Percentiles rank a stretch among this genome's conserved stretches.
phyloP scores from a whole-genome alignment of 257 asterid species.

The Gentiana dahurica region DNA sequence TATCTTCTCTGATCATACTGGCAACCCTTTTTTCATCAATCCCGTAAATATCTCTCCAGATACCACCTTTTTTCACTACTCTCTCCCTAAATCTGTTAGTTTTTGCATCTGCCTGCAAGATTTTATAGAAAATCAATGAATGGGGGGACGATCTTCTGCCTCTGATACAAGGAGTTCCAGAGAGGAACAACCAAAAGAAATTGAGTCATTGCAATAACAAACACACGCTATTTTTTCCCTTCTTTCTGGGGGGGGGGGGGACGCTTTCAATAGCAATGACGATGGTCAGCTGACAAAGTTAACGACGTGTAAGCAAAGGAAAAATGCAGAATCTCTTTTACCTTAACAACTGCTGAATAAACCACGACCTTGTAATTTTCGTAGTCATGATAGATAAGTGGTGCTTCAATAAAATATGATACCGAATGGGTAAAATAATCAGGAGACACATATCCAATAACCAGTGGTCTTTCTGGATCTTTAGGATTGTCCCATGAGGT shows the following conservation, averaged over 20 bases:
- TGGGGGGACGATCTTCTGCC: neutral
- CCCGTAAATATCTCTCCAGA: conserved; percentile 90
- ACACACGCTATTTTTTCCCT: too few relatives aligned
- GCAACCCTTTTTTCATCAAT: conserved; percentile 93
- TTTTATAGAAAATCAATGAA: conserved; percentile 8
- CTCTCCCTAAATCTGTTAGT: conserved; percentile 79
- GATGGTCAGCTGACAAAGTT: too few relatives aligned
- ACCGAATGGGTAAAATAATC: conserved; percentile 99
- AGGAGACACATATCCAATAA: conserved; percentile 96
- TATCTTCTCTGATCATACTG: conserved; percentile 84
- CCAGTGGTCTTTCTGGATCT: conserved; percentile 79
- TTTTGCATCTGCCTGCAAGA: conserved; percentile 92
- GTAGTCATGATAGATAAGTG: conserved; percentile 68
- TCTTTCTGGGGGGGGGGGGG: too few relatives aligned
- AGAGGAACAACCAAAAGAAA: neutral
- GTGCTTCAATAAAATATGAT: conserved; percentile 92
- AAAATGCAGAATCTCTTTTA: conserved; percentile 13
- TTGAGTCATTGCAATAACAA: neutral
- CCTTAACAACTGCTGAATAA: conserved; percentile 98
- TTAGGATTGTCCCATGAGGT: conserved; percentile 86
- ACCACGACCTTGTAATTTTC: conserved; percentile 80
- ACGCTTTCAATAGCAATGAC: too few relatives aligned
- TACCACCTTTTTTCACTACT: conserved; percentile 80
- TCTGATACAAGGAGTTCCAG: too few relatives aligned
- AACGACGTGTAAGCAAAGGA: neutral